Evolutionary conservation across 441 rosid species (phyloP), one percentile per base, ranked within the genome.

Genomic region (Croton laevigatus): DNA sequence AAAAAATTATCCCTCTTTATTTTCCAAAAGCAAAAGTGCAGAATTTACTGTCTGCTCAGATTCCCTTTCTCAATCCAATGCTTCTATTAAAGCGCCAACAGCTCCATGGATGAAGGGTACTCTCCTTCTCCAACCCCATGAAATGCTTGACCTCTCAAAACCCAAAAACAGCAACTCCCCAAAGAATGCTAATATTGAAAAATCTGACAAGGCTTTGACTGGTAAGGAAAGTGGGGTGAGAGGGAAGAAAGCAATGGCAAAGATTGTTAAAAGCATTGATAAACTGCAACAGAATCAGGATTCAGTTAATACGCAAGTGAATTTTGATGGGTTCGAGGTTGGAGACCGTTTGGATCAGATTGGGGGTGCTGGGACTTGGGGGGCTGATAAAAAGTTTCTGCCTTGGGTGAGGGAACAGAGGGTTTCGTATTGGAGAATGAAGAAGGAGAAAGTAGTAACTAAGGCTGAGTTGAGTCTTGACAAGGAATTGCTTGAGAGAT

Each of bases 41-140:
- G 61, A 73, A 23, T 55, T 59, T 11, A 44, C 75, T 6, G 32
- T 46, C 65, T 71, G 69, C 19, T 49, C 69, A 52, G 72, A 65
- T 11, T 76, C 81, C 73, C 51, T 6, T 69, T 69, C 72, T 19
- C 55, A 20, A 6, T 59, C 82, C n/a, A 76, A 68, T 62, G 75
- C 80, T 70, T 38, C 77, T 77, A 76, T 81, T 64, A 89, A 69
- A 82, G 73, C 74, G 62, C 88, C 91, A 38, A 83, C 88, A 4
- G 83, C 97, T 73, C 97, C 97, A 59, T 92, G 96, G 97, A 86
- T 87, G 86, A 84, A 74, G 71, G 79, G 82, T 74, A 83, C 91
- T 59, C 80, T 82, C 66, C 77, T 83, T 71, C 83, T 81, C 71
- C 87, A 80, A 68, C 82, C 91, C 58, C 82, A 79, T 19, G 83